These are phyloP conservation scores for Nidula niveotomentosa DNA, from an alignment of 1,284 basidiomycete genomes.

Conservation along the genomic window DNA sequence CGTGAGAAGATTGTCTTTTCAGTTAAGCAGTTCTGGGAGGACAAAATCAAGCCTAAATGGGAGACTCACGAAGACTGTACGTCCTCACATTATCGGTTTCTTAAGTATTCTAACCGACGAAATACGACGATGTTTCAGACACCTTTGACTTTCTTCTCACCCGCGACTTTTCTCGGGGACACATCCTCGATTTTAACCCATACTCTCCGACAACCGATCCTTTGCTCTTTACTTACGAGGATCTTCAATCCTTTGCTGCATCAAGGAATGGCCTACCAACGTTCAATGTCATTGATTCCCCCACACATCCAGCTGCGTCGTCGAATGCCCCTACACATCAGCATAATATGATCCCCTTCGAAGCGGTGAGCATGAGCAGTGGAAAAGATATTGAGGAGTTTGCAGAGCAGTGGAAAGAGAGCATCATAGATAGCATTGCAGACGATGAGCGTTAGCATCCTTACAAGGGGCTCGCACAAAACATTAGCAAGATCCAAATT, in stretches of 20 bases:
- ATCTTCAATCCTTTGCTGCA: conserved; percentile 51
- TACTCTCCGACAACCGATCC: conserved; percentile 86
- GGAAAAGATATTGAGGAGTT: conserved; percentile 78
- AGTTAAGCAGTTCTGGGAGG: conserved; percentile 68
- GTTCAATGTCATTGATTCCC: conserved; percentile 74
- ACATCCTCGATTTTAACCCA: conserved; percentile 91
- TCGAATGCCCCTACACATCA: conserved; percentile 74
- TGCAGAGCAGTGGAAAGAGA: conserved; percentile 61
- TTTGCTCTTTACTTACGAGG: conserved; percentile 83
- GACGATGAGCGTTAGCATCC: not conserved
- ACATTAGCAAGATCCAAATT: no score
- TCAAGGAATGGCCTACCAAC: conserved; percentile 33
- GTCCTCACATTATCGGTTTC: conserved; percentile 22
- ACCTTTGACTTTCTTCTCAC: conserved; percentile 87
- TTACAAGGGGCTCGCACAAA: no score
- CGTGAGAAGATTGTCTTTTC: conserved; percentile 53
- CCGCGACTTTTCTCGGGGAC: conserved; percentile 70
- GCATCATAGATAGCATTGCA: conserved; percentile 43
- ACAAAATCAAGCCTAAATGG: conserved; percentile 62
- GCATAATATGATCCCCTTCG: conserved; percentile 92
- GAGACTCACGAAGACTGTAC: conserved; percentile 65
- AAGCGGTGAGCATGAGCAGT: conserved; percentile 78
- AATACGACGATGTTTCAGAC: conserved; percentile 45
- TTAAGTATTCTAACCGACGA: not conserved
- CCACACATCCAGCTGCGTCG: conserved; percentile 62